A percentile compares a stretch with the other conserved stretches of the same genome.
phyloP scores from a whole-genome alignment of 2,329 filamentous ascomycete species.

The Talaromyces sp. region DNA sequence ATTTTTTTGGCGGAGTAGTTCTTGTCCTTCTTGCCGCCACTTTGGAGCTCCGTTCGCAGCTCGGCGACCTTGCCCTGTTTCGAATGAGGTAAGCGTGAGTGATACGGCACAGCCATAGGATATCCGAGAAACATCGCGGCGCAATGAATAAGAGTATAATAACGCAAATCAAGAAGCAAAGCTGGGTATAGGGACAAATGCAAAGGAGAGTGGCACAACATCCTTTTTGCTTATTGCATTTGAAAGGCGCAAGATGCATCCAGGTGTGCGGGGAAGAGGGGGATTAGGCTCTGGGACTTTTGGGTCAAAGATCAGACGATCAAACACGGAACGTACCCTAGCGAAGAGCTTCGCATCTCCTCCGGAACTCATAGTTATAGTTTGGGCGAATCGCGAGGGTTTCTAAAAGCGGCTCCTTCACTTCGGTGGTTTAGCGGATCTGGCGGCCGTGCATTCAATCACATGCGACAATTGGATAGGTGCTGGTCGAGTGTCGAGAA shows the following conservation, averaged over 20 bases:
- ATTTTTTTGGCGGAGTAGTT: slow-evolving; percentile 95
- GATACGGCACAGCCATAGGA: slow-evolving; percentile 33
- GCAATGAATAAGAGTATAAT: slow-evolving; percentile 6
- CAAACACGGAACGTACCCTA: slow-evolving; percentile 67
- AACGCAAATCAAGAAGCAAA: not conserved
- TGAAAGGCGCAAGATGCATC: slow-evolving; percentile 16
- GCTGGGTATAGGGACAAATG: not conserved
- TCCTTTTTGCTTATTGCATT: not conserved
- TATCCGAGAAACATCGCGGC: slow-evolving; percentile 22
- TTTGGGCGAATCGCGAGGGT: slow-evolving; percentile 18
- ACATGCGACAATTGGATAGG: slow-evolving; percentile 18
- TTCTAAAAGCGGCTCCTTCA: slow-evolving; percentile 7
- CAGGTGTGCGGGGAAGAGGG: slow-evolving; percentile 23
- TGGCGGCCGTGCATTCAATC: slow-evolving; percentile 19
- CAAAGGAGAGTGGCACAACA: too few relatives aligned
- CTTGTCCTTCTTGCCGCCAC: slow-evolving; percentile 97
- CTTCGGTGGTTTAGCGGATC: slow-evolving; percentile 10
- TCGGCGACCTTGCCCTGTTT: slow-evolving; percentile 97
- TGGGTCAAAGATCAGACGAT: slow-evolving; percentile 21
- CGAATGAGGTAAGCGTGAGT: slow-evolving; percentile 36
- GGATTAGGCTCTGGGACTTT: slow-evolving; percentile 4
- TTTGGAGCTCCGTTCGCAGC: slow-evolving; percentile 89
- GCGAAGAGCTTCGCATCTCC: slow-evolving; percentile 99
- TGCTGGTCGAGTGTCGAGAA: slow-evolving; percentile 2
- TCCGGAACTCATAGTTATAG: slow-evolving; percentile 64